Conservation (phyloP, 1,139 yeast genomes). For the Zygoascus meyerae region DNA sequence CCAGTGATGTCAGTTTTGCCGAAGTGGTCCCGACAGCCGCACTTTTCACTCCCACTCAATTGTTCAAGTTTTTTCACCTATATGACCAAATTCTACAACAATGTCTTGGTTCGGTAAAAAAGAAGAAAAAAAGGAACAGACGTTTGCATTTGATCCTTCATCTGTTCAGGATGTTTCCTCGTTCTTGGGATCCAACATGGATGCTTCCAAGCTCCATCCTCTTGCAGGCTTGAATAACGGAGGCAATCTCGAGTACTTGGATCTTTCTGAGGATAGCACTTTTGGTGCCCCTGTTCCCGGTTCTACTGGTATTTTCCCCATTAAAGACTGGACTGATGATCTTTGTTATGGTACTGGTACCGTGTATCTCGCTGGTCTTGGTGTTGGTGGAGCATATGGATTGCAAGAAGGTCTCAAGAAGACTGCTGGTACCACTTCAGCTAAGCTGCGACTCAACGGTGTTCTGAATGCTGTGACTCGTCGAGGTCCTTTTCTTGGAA, state of each 20-base stretch:
- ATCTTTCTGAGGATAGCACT: slow-evolving; percentile 81
- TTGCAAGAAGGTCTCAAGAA: slow-evolving; percentile 75
- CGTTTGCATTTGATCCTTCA: slow-evolving; percentile 54
- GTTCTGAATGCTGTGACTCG: slow-evolving; percentile 86
- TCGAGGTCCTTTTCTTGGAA: slow-evolving; percentile 93
- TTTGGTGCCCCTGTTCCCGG: slow-evolving; percentile 74
- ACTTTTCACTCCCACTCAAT: no score
- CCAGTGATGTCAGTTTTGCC: no score
- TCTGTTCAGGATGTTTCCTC: slow-evolving; percentile 60
- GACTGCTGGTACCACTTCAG: slow-evolving; percentile 67
- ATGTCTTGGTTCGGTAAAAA: slow-evolving; percentile 62
- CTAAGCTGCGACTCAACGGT: slow-evolving; percentile 79
- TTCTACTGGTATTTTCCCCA: slow-evolving; percentile 74
- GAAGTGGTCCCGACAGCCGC: no score
- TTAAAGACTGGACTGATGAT: slow-evolving; percentile 96
- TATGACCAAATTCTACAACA: background rate
- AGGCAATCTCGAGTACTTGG: slow-evolving; percentile 85
- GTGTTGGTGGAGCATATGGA: slow-evolving; percentile 85
- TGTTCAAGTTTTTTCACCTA: background rate
- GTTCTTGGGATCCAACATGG: slow-evolving; percentile 61
- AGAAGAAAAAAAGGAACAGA: slow-evolving; percentile 25
- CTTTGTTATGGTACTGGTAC: slow-evolving; percentile 97
- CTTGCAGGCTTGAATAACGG: slow-evolving; percentile 74
- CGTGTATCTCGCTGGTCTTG: slow-evolving; percentile 74
- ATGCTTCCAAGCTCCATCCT: slow-evolving; percentile 78